These are phyloP conservation scores for Protostelium mycophagum DNA, from an alignment of 78 protist species.

Conservation along the genomic window DNA sequence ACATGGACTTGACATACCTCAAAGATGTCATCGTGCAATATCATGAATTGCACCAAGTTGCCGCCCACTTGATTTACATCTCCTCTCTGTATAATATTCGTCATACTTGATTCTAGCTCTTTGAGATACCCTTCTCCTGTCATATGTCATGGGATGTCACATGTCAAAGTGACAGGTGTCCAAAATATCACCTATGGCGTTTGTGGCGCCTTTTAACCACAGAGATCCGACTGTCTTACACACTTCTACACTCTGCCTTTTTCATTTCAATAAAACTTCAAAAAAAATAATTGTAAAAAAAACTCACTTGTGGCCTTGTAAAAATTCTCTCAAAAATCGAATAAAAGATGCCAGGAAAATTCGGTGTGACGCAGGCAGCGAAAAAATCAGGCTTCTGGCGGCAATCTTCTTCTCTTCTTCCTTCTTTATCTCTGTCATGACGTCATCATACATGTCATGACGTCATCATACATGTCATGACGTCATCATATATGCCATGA, in stretches of 20 bases:
- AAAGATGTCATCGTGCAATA: background rate
- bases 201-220: background rate
- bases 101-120: background rate
- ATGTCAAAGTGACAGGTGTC: too few relatives aligned
- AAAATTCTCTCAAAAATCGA: background rate
- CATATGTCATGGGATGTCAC: too few relatives aligned
- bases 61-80: background rate
- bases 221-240: background rate
- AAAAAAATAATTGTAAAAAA: background rate
- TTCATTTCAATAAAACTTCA: too few relatives aligned
- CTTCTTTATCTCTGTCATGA: background rate
- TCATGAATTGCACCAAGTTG: background rate
- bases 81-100: background rate
- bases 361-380: background rate
- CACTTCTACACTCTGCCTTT: background rate
- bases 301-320: background rate
- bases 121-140: background rate
- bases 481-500: too few relatives aligned
- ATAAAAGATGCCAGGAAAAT: background rate
- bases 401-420: background rate
- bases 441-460: too few relatives aligned
- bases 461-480: too few relatives aligned
- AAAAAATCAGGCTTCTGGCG: background rate
- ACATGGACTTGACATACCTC: background rate
- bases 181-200: background rate